Evolutionary conservation across 768 basidiomycete genomes (phyloP).

Genomic region (Rhodocollybia butyracea): DNA sequence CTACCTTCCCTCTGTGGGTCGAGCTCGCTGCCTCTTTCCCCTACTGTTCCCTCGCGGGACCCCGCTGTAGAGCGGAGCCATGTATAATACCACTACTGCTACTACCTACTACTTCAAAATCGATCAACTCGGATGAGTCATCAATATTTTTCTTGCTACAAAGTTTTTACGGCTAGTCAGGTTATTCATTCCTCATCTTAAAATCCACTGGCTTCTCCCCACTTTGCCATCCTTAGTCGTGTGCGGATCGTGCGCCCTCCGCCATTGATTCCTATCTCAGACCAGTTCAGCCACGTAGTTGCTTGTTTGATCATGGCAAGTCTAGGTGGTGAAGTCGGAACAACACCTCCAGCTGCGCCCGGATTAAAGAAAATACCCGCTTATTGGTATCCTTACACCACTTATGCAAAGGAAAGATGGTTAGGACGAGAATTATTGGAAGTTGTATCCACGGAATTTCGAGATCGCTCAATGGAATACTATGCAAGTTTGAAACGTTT

Average conservation of each 20-base stretch:
- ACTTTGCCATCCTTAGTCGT: constrained; percentile 2
- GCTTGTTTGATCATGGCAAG: constrained; percentile 5
- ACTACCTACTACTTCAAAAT: no score
- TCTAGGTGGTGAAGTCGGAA: not conserved
- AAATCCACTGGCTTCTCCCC: not conserved
- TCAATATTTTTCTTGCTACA: no score
- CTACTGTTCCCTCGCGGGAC: no score
- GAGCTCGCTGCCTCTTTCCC: no score
- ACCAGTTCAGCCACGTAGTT: constrained; percentile 5
- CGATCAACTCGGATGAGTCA: no score
- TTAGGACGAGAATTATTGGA: constrained; percentile 84
- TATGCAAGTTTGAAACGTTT: constrained; percentile 62
- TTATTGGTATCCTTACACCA: constrained; percentile 76
- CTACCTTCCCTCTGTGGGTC: no score
- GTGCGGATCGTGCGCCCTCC: constrained; percentile 6
- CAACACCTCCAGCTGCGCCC: not conserved
- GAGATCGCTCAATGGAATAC: constrained; percentile 92
- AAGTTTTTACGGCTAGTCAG: no score
- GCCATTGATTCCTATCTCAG: not conserved
- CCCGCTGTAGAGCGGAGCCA: no score
- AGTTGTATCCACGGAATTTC: constrained; percentile 90
- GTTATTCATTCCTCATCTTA: not conserved
- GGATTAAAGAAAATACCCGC: constrained; percentile 11
- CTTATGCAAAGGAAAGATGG: constrained; percentile 92
- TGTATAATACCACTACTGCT: no score